Conservation (phyloP, 768 basidiomycete species). For the Calocybe indica region DNA sequence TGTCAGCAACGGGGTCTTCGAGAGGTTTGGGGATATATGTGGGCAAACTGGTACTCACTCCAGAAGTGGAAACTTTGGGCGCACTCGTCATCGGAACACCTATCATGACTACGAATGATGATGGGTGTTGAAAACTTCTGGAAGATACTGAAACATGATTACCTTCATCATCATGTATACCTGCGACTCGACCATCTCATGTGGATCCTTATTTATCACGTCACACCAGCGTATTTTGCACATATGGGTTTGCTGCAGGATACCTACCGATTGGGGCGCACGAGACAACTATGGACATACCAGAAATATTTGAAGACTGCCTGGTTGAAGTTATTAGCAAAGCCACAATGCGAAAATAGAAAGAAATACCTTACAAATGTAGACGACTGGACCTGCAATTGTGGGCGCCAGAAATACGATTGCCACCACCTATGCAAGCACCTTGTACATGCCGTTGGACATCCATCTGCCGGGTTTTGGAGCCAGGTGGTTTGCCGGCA, state of each 20-base stretch:
- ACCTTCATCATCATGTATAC: too few species aligned
- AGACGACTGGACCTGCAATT: not conserved
- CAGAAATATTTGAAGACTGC: slow-evolving; percentile 2
- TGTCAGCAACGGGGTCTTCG: too few species aligned
- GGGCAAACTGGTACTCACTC: too few species aligned
- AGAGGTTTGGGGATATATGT: too few species aligned
- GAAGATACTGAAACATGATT: too few species aligned
- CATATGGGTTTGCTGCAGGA: too few species aligned
- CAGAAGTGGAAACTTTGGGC: slow-evolving; percentile 15
- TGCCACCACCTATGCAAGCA: too few species aligned
- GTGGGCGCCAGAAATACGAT: slow-evolving; percentile 3
- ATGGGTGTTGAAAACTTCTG: too few species aligned
- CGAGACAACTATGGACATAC: slow-evolving; percentile 1
- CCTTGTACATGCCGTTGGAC: not conserved
- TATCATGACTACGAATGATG: too few species aligned
- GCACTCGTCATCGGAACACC: not conserved
- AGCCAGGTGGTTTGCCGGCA: not conserved
- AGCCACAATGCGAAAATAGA: not conserved
- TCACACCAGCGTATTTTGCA: too few species aligned
- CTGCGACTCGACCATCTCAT: too few species aligned
- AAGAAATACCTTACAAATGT: not conserved
- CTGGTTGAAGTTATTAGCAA: not conserved
- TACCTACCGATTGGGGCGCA: not conserved
- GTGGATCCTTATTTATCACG: too few species aligned
- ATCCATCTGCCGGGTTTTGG: not conserved